A percentile compares a stretch with the other conserved stretches of the same genome.
Conservation (phyloP, 345 rosid genomes). For the Acer saccharum region DNA sequence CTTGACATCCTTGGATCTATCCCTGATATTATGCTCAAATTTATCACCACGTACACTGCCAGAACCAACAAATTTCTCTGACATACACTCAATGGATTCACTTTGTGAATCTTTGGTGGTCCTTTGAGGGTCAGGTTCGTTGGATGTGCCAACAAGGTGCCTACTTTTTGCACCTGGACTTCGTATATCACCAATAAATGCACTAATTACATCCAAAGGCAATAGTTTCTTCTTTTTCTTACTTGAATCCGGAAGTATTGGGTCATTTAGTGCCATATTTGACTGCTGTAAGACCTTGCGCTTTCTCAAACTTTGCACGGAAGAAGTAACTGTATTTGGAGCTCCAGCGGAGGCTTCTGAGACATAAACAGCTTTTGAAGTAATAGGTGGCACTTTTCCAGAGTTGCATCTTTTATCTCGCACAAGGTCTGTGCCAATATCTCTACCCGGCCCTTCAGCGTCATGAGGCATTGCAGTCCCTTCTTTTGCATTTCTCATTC, state of each 20-base stretch:
- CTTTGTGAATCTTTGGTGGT: constrained; percentile 22
- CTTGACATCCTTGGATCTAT: constrained; percentile 29
- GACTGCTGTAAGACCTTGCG: constrained; percentile 50
- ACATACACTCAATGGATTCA: constrained; percentile 29
- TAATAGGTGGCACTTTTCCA: constrained; percentile 24
- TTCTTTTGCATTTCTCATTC: constrained; percentile 37
- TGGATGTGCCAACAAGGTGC: constrained; percentile 14
- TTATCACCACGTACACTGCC: constrained; percentile 28
- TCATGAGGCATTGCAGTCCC: constrained; percentile 28
- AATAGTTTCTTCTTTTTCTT: constrained; percentile 66
- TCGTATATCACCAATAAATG: constrained; percentile 26
- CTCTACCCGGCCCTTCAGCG: constrained; percentile 33
- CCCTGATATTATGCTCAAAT: constrained; percentile 30
- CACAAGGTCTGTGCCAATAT: constrained; percentile 28
- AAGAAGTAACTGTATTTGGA: constrained; percentile 37
- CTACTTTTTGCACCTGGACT: constrained; percentile 27
- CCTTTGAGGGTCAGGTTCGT: constrained; percentile 37
- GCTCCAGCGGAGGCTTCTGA: constrained; percentile 37
- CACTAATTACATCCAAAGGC: constrained; percentile 23
- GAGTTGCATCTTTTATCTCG: constrained; percentile 31
- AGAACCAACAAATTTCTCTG: constrained; percentile 29
- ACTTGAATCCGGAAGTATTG: constrained; percentile 34
- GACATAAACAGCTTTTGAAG: constrained; percentile 29
- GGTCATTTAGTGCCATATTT: constrained; percentile 21
- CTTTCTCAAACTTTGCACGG: constrained; percentile 48